phyloP scores from a whole-genome alignment of 208 protist species.

The Leishmania arabica region DNA sequence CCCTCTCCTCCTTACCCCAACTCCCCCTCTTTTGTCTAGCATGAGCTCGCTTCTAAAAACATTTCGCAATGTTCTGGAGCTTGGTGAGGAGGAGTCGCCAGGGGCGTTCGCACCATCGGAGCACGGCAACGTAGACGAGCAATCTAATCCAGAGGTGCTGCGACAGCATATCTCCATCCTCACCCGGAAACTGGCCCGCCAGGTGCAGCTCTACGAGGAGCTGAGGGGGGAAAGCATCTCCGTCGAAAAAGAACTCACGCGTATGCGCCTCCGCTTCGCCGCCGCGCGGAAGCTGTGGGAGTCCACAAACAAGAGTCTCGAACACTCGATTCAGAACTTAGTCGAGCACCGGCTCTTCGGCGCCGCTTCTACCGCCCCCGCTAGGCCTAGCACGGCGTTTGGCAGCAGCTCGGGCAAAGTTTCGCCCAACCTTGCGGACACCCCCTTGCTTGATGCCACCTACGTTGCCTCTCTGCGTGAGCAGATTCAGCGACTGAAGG shows the following conservation, averaged over 20 bases:
- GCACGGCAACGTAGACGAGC: neutral
- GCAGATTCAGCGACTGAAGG: conserved; percentile 38
- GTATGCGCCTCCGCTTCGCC: conserved; percentile 27
- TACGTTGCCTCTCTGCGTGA: conserved; percentile 39
- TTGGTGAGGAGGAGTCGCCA: conserved; percentile 26
- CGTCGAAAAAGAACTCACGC: conserved; percentile 37
- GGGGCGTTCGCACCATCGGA: neutral
- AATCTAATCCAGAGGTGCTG: conserved; percentile 15
- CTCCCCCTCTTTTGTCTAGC: neutral
- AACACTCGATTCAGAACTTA: conserved; percentile 37
- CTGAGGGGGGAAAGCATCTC: conserved; percentile 36
- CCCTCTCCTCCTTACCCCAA: neutral
- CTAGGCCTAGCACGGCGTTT: neutral
- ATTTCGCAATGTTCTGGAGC: conserved; percentile 41
- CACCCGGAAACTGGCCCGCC: conserved; percentile 16
- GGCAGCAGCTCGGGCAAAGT: neutral
- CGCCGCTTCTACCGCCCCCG: neutral
- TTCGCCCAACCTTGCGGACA: neutral
- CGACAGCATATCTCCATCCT: conserved; percentile 20
- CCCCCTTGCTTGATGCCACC: conserved; percentile 10
- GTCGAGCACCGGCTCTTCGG: conserved; percentile 26
- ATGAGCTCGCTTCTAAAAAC: conserved; percentile 38
- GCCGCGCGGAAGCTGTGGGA: conserved; percentile 38
- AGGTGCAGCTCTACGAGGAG: conserved; percentile 28
- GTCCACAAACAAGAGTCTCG: conserved; percentile 25